These are phyloP conservation scores for Capronia epimyces DNA, from an alignment of 2,329 filamentous ascomycete genomes.

Conservation along the genomic window DNA sequence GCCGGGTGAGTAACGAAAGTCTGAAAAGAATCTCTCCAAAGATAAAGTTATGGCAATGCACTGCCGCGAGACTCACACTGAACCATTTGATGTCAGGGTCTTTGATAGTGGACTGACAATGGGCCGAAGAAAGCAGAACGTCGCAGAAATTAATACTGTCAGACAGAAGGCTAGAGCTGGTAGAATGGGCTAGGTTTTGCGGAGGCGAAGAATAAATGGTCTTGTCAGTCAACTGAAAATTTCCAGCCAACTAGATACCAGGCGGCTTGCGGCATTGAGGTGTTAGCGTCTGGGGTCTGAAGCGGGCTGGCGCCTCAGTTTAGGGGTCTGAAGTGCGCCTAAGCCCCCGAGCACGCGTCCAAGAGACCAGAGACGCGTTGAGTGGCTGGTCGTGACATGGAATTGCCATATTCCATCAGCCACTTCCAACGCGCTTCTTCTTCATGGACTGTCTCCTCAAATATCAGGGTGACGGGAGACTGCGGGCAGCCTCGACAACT, in stretches of 20 bases:
- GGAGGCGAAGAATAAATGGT: background rate
- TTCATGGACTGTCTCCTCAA: constrained; percentile 4
- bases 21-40: too few species aligned
- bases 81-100: too few species aligned
- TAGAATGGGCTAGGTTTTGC: background rate
- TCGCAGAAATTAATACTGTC: background rate
- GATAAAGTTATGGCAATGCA: too few species aligned
- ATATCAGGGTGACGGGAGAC: constrained; percentile 7
- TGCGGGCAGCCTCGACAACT: constrained; percentile 14
- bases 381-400: background rate
- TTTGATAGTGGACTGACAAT: too few species aligned
- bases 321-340: background rate
- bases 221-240: background rate
- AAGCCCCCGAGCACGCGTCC: background rate
- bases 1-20: background rate
- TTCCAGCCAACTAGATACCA: background rate
- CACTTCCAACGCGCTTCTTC: background rate
- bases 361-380: background rate
- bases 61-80: too few species aligned
- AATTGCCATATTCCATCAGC: background rate
- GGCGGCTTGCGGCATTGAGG: background rate
- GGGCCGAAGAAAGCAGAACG: too few species aligned
- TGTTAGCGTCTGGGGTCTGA: background rate
- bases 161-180: background rate
- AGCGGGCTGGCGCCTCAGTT: background rate